Conservation (phyloP, 2,329 filamentous ascomycete species). For the Talaromyces sp. region DNA sequence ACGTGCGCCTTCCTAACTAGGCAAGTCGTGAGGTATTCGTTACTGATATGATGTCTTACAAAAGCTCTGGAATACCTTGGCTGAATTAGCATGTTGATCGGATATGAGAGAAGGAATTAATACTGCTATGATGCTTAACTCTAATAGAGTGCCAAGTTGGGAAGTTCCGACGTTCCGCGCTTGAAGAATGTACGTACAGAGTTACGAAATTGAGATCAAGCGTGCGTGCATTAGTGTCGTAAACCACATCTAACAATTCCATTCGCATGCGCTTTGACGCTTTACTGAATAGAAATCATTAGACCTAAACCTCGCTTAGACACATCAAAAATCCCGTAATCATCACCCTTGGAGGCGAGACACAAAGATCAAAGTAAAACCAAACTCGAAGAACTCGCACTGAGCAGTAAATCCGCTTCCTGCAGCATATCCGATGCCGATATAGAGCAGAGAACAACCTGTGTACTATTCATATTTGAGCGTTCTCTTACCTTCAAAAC, state of each 20-base stretch:
- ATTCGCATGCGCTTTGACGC: background rate
- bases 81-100: background rate
- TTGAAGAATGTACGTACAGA: background rate
- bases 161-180: background rate
- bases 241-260: background rate
- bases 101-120: background rate
- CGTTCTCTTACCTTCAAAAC: background rate
- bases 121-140: background rate
- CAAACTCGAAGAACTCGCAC: constrained; percentile 3
- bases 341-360: background rate
- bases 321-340: background rate
- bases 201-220: background rate
- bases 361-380: background rate
- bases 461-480: background rate
- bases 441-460: constrained; percentile 3
- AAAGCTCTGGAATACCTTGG: background rate
- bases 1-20: background rate
- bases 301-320: background rate
- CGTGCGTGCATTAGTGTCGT: background rate
- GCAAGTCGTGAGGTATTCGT: background rate
- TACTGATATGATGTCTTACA: background rate
- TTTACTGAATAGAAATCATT: background rate
- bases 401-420: background rate
- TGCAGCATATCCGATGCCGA: background rate
- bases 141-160: background rate